Percentiles rank a stretch among this genome's conserved stretches.
phyloP scores from a whole-genome alignment of 768 basidiomycete species.

The Porpolomopsis calyptriformis region DNA sequence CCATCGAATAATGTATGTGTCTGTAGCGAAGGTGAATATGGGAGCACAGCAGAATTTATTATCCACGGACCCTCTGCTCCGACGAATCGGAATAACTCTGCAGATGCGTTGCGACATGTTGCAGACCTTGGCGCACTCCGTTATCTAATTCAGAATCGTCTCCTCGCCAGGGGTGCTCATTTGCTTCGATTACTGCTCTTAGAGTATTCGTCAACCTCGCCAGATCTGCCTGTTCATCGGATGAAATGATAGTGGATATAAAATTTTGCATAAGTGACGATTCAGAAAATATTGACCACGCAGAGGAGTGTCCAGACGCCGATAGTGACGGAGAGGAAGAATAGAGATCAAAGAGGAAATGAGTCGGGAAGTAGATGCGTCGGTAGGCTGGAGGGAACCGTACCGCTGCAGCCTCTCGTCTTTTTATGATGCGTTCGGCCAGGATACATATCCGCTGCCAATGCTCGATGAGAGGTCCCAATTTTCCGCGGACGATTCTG shows the following conservation, averaged over 20 bases:
- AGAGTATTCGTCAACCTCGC: constrained; percentile 76
- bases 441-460: constrained; percentile 88
- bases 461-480: constrained; percentile 73
- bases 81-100: constrained; percentile 65
- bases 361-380: constrained; percentile 58
- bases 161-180: constrained; percentile 73
- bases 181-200: constrained; percentile 66
- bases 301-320: constrained; percentile 24
- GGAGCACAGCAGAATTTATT: background rate
- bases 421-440: constrained; percentile 78
- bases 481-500: constrained; percentile 66
- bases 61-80: constrained; percentile 52
- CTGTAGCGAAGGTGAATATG: constrained; percentile 24
- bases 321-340: constrained; percentile 27
- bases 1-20: constrained; percentile 51
- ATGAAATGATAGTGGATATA: constrained; percentile 16
- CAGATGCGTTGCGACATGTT: constrained; percentile 53
- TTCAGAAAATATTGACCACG: constrained; percentile 23
- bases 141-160: constrained; percentile 72
- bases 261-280: constrained; percentile 17
- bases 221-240: constrained; percentile 60
- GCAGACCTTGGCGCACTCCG: constrained; percentile 66
- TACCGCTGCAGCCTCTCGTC: constrained; percentile 89
- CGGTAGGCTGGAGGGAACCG: constrained; percentile 54
- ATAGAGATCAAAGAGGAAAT: constrained; percentile 50